Conservation (phyloP, 140 eudicot genomes). For the Anethum foeniculum region DNA sequence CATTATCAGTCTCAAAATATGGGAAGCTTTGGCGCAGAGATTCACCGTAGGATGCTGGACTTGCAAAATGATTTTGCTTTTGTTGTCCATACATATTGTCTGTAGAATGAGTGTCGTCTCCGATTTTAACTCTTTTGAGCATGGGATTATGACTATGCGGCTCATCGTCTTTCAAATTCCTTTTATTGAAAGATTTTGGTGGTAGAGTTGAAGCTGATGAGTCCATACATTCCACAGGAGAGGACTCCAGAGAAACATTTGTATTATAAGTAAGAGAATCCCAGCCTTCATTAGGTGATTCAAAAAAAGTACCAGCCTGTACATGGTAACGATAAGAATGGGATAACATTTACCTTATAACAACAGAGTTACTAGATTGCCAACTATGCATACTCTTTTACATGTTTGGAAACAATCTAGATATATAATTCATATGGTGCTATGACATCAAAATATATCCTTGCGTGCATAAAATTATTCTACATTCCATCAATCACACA, state of each 20-base stretch:
- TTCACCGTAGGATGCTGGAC: constrained; percentile 16
- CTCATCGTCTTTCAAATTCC: constrained; percentile 52
- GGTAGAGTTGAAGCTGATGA: constrained; percentile 24
- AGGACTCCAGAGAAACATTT: constrained; percentile 30
- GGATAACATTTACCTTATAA: not conserved
- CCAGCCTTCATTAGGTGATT: constrained; percentile 74
- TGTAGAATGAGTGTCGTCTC: constrained; percentile 10
- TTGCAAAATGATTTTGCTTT: constrained; percentile 5
- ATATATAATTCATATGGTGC: no score
- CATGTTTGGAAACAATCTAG: not conserved
- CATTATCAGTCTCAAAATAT: constrained; percentile 13
- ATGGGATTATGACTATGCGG: constrained; percentile 40
- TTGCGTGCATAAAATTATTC: no score
- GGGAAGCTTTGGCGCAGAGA: constrained; percentile 13
- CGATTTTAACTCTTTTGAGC: constrained; percentile 42
- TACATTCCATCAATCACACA: no score
- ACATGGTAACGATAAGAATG: not conserved
- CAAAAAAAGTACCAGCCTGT: constrained; percentile 65
- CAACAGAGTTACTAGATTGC: not conserved
- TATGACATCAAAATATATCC: no score
- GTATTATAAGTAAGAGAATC: constrained; percentile 57
- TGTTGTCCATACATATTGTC: constrained; percentile 11
- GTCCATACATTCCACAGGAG: constrained; percentile 42
- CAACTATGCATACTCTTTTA: not conserved
- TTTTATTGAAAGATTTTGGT: constrained; percentile 19